Evolutionary conservation across 805 yeast genomes (phyloP).

Genomic region (Pichia cephalocereana): DNA sequence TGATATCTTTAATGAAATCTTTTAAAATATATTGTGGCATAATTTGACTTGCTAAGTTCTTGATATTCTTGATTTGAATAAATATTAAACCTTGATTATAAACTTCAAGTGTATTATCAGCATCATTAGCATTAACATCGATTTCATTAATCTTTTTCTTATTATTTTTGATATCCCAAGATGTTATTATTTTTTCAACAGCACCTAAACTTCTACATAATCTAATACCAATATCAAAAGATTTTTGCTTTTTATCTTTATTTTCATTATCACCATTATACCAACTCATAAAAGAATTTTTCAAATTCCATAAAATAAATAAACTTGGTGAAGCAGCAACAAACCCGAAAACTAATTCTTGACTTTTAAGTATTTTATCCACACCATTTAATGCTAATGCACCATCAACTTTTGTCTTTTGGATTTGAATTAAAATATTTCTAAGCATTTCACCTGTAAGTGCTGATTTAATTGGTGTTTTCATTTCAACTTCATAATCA

Average conservation of each 20-base stretch:
- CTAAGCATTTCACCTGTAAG: constrained; percentile 65
- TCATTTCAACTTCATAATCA: constrained; percentile 68
- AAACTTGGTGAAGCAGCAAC: constrained; percentile 82
- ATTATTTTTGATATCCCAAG: not conserved
- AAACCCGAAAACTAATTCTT: constrained; percentile 87
- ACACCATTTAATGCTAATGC: constrained; percentile 85
- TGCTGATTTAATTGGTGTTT: constrained; percentile 54
- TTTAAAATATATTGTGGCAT: constrained; percentile 40
- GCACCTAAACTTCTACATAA: constrained; percentile 7
- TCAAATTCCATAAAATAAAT: constrained; percentile 42
- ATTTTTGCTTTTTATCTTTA: not conserved
- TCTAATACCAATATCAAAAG: not conserved
- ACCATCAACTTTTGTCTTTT: constrained; percentile 93
- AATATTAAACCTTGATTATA: constrained; percentile 50
- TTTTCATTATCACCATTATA: constrained; percentile 4
- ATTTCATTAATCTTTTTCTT: not conserved
- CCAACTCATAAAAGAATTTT: constrained; percentile 20
- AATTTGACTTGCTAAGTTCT: constrained; percentile 36
- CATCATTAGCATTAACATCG: constrained; percentile 4
- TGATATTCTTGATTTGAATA: constrained; percentile 56
- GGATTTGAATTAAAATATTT: constrained; percentile 81
- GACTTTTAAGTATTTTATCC: constrained; percentile 80
- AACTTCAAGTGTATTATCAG: constrained; percentile 10
- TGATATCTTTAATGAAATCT: constrained; percentile 58
- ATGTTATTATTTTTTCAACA: constrained; percentile 15